Conservation (phyloP, 2,329 filamentous ascomycete species). For the Aspergillus pseudotamarii region DNA sequence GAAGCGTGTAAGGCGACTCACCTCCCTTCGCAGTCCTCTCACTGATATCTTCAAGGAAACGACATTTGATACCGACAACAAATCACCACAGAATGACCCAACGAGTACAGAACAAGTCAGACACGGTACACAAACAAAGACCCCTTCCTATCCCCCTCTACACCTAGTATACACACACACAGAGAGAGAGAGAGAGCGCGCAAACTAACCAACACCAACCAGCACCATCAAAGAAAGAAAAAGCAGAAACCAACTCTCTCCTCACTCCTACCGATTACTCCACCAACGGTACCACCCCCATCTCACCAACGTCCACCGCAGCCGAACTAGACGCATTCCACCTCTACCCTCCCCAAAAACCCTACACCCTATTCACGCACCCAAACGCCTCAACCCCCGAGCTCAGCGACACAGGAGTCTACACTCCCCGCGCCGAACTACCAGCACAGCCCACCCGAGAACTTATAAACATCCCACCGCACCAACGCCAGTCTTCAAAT, state of each 20-base stretch:
- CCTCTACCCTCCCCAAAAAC: background rate
- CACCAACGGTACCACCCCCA: background rate
- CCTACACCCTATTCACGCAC: background rate
- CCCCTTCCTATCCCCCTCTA: background rate
- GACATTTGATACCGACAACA: background rate
- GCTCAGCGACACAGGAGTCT: slow-evolving; percentile 33
- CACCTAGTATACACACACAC: too few species aligned
- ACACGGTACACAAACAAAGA: background rate
- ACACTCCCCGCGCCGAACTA: slow-evolving; percentile 30
- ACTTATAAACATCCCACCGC: slow-evolving; percentile 30
- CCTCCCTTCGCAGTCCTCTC: background rate
- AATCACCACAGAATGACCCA: background rate
- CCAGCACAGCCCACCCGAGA: slow-evolving; percentile 27
- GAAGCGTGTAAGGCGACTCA: slow-evolving; percentile 11
- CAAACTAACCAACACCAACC: background rate
- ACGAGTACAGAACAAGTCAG: background rate
- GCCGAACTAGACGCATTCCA: background rate
- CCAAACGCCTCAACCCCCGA: slow-evolving; percentile 15
- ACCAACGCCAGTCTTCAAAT: slow-evolving; percentile 14
- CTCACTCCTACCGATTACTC: background rate
- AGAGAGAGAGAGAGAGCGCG: too few species aligned
- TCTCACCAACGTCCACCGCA: background rate
- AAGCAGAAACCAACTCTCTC: background rate
- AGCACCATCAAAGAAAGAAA: background rate
- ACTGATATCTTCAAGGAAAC: background rate